Evolutionary conservation across 331 rosid genomes (phyloP).

Genomic region (Malus hybrid): DNA sequence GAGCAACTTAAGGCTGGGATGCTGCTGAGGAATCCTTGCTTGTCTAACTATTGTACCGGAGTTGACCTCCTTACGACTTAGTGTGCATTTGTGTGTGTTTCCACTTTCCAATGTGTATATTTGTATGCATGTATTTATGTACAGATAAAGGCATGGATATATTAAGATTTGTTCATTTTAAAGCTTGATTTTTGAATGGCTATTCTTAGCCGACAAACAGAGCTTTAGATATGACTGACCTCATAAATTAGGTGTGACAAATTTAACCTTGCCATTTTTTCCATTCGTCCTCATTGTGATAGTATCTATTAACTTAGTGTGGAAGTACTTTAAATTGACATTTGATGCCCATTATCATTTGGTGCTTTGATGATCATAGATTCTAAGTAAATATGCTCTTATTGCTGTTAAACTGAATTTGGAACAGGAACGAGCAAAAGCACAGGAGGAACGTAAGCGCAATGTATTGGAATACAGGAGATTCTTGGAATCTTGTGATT

Average conservation of each 20-base stretch:
- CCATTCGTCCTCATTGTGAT: background rate
- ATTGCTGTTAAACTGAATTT: slow-evolving; percentile 15
- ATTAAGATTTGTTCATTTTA: background rate
- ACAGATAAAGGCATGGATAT: background rate
- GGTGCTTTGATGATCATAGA: background rate
- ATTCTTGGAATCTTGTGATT: slow-evolving; percentile 88
- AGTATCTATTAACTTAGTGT: background rate
- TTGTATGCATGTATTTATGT: too few species aligned
- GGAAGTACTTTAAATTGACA: background rate
- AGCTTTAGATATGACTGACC: background rate
- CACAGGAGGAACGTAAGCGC: slow-evolving; percentile 61
- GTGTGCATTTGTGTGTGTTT: background rate
- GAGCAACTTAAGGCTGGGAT: background rate
- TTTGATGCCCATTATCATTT: background rate
- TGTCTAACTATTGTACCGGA: background rate
- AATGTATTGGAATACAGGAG: slow-evolving; percentile 56
- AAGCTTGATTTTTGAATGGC: background rate
- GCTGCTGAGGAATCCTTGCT: background rate
- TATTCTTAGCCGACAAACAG: background rate
- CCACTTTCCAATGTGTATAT: background rate
- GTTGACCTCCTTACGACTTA: background rate
- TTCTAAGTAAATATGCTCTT: slow-evolving; percentile 11
- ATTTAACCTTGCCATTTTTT: background rate
- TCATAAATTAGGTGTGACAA: background rate
- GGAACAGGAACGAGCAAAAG: slow-evolving; percentile 71